Base-by-base conservation (phyloP, 169 alveolate species). In the Eimeria necatrix region DNA sequence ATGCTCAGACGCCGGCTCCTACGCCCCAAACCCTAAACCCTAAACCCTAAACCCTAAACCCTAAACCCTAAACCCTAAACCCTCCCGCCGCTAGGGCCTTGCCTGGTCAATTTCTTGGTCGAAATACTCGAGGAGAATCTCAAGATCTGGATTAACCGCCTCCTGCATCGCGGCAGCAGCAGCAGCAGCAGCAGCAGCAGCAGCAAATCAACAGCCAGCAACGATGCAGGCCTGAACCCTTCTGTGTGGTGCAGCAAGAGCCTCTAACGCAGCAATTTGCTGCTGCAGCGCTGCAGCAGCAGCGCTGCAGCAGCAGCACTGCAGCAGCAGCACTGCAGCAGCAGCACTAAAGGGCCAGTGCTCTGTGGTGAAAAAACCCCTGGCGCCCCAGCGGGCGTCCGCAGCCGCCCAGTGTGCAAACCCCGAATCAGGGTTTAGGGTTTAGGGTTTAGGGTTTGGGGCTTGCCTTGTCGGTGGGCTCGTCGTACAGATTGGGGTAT, bases 81-180 rank as follows among this genome's bases (percentile, higher is more conserved):
- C 73, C 73, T 8, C 14, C 22, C 41, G 20, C 6, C 12, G 68
- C 6, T 10, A 14, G 48, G n/a, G 53, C 4, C 97, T 78, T 56
- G 96, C 97, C 97, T 97, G 97, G 70, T 97, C 98, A 16, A 97
- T 95, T 86, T 97, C 98, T 73, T 97, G 98, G 96, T 97, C 98
- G 61, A 97, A 97, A 90, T 97, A 97, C 96, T 97, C 98, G 61
- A 97, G 86, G 14, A 97, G 95, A 95, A 97, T 97, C 73, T 97
- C 97, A 81, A 97, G 93, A 53, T 97, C 98, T 56, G 96, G 96
- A 87, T 94, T 97, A 74, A 96, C 96, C 80, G 56, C 89, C 74
- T 81, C 96, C 56, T 96, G 80, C 3, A 74, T 70, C 22, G 61
- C 93, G 61, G 88, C 94, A 51, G 70, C 95, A 59, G 61, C 76